These are phyloP conservation scores for Cercospora berteroae DNA, from an alignment of 2,329 filamentous ascomycete genomes.

Conservation along the genomic window DNA sequence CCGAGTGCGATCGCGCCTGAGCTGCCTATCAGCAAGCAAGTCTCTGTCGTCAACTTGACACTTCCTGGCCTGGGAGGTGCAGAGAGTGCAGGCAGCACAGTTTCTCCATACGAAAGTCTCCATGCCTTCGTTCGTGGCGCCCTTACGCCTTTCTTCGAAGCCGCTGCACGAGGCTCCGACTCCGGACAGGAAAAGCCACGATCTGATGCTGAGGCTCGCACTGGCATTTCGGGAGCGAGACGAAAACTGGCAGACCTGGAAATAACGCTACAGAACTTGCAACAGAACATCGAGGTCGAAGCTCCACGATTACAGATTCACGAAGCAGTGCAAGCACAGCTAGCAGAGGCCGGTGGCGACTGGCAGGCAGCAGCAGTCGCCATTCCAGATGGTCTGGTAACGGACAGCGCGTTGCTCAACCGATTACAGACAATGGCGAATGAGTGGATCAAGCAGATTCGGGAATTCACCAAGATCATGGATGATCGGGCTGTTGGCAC, in stretches of 20 bases:
- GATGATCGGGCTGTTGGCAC: conserved; percentile 75
- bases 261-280: conserved; percentile 82
- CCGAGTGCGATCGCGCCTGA: conserved; percentile 81
- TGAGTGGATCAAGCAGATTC: conserved; percentile 98
- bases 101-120: conserved; percentile 87
- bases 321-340: conserved; percentile 78
- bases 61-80: conserved; percentile 68
- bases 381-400: conserved; percentile 71
- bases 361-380: conserved; percentile 72
- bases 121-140: conserved; percentile 90
- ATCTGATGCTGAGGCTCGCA: conserved; percentile 85
- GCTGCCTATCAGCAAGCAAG: conserved; percentile 78
- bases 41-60: conserved; percentile 90
- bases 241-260: conserved; percentile 95
- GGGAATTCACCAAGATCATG: conserved; percentile 90
- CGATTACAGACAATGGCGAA: conserved; percentile 91
- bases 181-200: conserved; percentile 64
- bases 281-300: conserved; percentile 97
- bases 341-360: conserved; percentile 68
- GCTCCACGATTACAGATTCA: conserved; percentile 85
- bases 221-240: conserved; percentile 93
- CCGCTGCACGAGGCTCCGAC: conserved; percentile 82
- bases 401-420: conserved; percentile 90
- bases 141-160: conserved; percentile 94
- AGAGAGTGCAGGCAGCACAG: conserved; percentile 48